Evolutionary conservation across 2,329 filamentous ascomycete genomes (phyloP).

Genomic region (Coniochaeta hoffmannii): DNA sequence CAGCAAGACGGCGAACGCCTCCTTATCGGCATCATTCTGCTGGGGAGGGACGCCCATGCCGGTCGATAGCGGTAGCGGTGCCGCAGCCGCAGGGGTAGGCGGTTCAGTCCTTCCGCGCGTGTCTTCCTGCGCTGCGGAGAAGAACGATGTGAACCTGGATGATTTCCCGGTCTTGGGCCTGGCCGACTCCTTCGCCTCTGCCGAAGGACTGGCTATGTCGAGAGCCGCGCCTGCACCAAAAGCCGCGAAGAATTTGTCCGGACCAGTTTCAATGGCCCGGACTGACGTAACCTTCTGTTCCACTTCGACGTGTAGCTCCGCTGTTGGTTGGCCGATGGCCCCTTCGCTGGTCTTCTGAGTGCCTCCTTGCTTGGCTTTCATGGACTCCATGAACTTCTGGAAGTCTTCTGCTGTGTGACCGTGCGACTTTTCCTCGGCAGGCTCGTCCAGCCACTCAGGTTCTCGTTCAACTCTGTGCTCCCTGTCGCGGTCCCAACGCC

Average conservation of each 20-base stretch:
- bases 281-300: conserved; percentile 50
- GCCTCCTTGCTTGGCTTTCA: conserved; percentile 57
- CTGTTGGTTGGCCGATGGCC: conserved; percentile 19
- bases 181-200: conserved; percentile 33
- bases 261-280: conserved; percentile 56
- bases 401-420: conserved; percentile 84
- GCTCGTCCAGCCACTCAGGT: conserved; percentile 84
- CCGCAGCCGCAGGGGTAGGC: conserved; percentile 28
- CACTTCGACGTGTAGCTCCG: conserved; percentile 31
- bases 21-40: conserved; percentile 61
- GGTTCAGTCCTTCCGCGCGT: conserved; percentile 41
- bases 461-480: conserved; percentile 64
- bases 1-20: conserved; percentile 38
- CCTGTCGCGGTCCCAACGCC: conserved; percentile 45
- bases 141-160: conserved; percentile 82
- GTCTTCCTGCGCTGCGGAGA: conserved; percentile 49
- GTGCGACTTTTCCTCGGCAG: conserved; percentile 59
- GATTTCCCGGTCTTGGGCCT: conserved; percentile 59
- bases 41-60: conserved; percentile 13
- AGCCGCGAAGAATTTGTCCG: conserved; percentile 70
- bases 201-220: conserved; percentile 33
- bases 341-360: conserved; percentile 28
- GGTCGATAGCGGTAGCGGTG: conserved; percentile 16
- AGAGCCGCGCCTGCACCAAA: conserved; percentile 35
- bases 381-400: conserved; percentile 86